Evolutionary conservation across 2,329 filamentous ascomycete genomes (phyloP).

Genomic region (Ploettnerulaceae sp.): DNA sequence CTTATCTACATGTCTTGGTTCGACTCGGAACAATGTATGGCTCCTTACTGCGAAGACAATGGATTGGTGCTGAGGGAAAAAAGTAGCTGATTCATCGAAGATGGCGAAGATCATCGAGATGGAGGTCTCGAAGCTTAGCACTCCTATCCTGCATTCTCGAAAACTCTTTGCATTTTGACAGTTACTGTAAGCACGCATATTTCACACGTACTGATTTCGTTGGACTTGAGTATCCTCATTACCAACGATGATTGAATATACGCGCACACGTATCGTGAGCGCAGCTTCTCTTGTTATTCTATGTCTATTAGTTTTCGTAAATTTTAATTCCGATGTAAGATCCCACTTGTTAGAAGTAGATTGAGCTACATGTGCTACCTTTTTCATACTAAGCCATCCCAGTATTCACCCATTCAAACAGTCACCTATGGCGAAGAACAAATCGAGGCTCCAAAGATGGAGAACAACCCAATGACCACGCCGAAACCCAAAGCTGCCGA

Average conservation of each 20-base stretch:
- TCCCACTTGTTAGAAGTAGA: not conserved
- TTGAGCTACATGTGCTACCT: not conserved
- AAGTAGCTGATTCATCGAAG: not conserved
- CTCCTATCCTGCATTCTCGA: too few relatives aligned
- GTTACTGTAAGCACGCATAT: too few relatives aligned
- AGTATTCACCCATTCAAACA: conserved; percentile 1
- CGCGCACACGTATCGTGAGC: not conserved
- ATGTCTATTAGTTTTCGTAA: not conserved
- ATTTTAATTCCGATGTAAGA: not conserved
- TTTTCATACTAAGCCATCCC: not conserved
- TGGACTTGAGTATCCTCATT: not conserved
- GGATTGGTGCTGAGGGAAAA: not conserved
- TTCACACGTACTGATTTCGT: not conserved
- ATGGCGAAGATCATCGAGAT: not conserved
- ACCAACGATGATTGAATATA: not conserved
- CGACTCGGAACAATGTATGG: too few relatives aligned
- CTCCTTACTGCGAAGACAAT: not conserved
- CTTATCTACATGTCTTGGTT: not conserved
- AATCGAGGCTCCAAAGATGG: conserved; percentile 2
- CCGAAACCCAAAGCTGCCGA: not conserved
- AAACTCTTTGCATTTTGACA: too few relatives aligned
- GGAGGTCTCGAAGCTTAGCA: not conserved
- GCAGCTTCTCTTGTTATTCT: not conserved
- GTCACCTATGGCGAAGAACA: not conserved
- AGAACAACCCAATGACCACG: not conserved